Evolutionary conservation across 2,329 filamentous ascomycete genomes (phyloP).

Genomic region (Colletotrichum brevisporum): DNA sequence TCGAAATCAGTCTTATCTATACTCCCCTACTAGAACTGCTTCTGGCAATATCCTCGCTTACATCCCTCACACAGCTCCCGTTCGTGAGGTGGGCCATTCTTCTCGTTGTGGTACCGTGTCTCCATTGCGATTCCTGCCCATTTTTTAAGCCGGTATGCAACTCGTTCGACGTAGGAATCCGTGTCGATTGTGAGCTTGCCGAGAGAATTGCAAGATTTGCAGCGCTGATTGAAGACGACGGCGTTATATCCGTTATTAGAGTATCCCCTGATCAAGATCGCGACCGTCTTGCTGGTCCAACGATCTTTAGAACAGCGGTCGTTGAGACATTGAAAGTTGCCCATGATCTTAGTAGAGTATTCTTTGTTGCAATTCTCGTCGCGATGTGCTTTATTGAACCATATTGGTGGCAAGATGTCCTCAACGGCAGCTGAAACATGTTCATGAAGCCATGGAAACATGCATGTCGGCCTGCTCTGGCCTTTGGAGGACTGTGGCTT

Average conservation of each 20-base stretch:
- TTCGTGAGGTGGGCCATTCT: neutral
- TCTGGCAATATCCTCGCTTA: neutral
- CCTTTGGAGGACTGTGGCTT: too few species aligned
- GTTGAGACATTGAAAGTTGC: constrained; percentile 50
- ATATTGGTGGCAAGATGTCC: neutral
- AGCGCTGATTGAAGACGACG: constrained; percentile 54
- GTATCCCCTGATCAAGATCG: constrained; percentile 52
- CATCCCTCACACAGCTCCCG: neutral
- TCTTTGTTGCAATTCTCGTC: neutral
- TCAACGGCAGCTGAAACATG: neutral
- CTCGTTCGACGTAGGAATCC: neutral
- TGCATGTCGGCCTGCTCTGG: neutral
- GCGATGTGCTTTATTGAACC: neutral
- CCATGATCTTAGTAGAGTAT: constrained; percentile 46
- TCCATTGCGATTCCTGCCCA: neutral
- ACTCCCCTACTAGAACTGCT: neutral
- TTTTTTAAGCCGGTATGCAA: constrained; percentile 1
- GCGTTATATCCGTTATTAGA: constrained; percentile 50
- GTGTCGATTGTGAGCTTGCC: neutral
- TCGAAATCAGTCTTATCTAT: too few species aligned
- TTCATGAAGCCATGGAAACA: neutral
- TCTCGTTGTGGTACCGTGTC: neutral
- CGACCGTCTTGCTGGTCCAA: constrained; percentile 53
- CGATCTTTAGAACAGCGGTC: constrained; percentile 39
- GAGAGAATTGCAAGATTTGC: constrained; percentile 46